Base-by-base conservation (phyloP, 1,139 yeast species). In the Insectozyma bohioensis region DNA sequence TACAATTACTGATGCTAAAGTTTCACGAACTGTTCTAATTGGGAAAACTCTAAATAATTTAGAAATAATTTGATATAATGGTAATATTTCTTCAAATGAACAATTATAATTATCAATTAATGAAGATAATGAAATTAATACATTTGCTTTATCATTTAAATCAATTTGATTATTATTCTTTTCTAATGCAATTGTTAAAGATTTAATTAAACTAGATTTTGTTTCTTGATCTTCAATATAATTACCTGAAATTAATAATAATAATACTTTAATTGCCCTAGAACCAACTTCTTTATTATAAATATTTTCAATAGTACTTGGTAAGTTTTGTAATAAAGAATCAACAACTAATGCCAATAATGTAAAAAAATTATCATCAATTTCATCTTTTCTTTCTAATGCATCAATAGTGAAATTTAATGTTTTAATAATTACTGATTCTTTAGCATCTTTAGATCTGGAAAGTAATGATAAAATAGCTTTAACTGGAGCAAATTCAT, bases 141-240 rank as follows among this genome's bases (percentile, higher is more conserved):
- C 67, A 28, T 77, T 75, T 2, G 75, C 67, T 46, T 80, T 80
- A 37, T 80, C 81, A 7, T 63, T 58, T 5, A 68, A 54, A 7
- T 75, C 71, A 12, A 86, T 67, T 33, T 72, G 76, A n/a, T 64
- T 55, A 4, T 69, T 61, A 3, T 85, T 82, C 42, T 79, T 81
- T 30, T 78, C 81, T 38, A 87, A 61, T 2, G 85, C 82, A 22
- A 65, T 57, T 1, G 83, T 70, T 30, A 86, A 66, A 0, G 95
- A 73, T 8, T 63, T 59, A 19, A 86, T 63, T 33, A 87, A 62
- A 4, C 72, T 58, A 20, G 67, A 59, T 46, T 80, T 74, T 6
- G 80, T 74, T n/a, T 65, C 71, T 39, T 72, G 69, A 34, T 75
- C 79, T 35, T 78, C 71, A 20, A 85, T 74, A 46, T 71, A 78